phyloP scores from a whole-genome alignment of 352 stramenopile species.

The Thalassiosira pacifica region DNA sequence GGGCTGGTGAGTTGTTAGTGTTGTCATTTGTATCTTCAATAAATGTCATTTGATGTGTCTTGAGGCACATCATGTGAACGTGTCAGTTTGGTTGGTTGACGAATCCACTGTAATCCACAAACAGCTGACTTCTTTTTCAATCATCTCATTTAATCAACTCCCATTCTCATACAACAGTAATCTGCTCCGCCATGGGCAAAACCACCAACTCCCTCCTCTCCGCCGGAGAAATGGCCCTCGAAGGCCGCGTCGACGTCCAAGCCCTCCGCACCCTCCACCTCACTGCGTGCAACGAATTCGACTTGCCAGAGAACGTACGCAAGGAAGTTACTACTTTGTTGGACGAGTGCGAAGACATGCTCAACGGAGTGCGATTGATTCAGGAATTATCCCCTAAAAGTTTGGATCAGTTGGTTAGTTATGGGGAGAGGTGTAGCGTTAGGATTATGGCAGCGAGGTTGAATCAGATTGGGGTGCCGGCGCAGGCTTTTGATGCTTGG shows the following conservation, averaged over 20 bases:
- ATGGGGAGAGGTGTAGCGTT: conserved; percentile 88
- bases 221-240: conserved; percentile 88
- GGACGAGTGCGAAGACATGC: conserved; percentile 87
- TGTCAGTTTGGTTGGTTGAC: not conserved
- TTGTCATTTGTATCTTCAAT: too few relatives aligned
- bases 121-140: too few relatives aligned
- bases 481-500: conserved; percentile 87
- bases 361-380: conserved; percentile 89
- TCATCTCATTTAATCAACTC: too few relatives aligned
- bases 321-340: conserved; percentile 81
- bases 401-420: conserved; percentile 88
- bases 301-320: conserved; percentile 61
- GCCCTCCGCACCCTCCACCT: conserved; percentile 87
- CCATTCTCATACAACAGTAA: conserved; percentile 77
- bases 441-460: conserved; percentile 88
- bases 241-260: conserved; percentile 86
- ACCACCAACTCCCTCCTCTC: conserved; percentile 89
- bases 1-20: conserved; percentile 32
- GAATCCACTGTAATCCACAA: too few relatives aligned
- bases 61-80: conserved; percentile 40
- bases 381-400: conserved; percentile 87
- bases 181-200: conserved; percentile 91
- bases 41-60: too few relatives aligned
- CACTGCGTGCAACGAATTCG: conserved; percentile 81
- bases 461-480: conserved; percentile 88